Base-by-base conservation (phyloP, 768 basidiomycete species). In the Leccinellum albellum region DNA sequence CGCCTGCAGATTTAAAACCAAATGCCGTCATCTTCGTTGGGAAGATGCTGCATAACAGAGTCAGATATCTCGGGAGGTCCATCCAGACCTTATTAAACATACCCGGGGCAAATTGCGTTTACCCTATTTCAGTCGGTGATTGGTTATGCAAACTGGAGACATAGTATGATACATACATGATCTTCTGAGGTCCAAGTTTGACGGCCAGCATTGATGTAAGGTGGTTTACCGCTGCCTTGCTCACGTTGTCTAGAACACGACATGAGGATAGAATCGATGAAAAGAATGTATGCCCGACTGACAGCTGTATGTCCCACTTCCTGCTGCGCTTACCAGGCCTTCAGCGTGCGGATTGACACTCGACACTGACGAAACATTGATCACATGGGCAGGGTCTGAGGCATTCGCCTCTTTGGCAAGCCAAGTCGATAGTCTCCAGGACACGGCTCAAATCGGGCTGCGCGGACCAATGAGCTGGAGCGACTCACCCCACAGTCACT, bases 201-300 rank as follows among this genome's bases (percentile, higher is more conserved):
- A 83, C 71, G 0, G 91, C 88, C 20, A 93, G 76, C 50, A 79
- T 76, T 14, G 84, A 83, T 5, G 91, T 91, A 47, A 94, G 82
- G 61, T 92, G 90, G 73, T 91, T 92, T 17, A 88, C 84, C 28
- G 89, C 89, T n/a, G 91, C 91, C 73, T 93, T 93, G 71, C 89
- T 91, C 7, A 89, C 77, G 63, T 85, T 82, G 68, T 93, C 90
- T 93, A 24, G 61, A 24, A 21, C 35, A 45, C 50, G 15, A 23
- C 5, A 13, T 44, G 47, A 60, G 49, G 45, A 31, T 28, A 12
- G 24, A 10, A 48, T 13, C 9, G 2, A 35, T 2, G 52, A 29
- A 33, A 29, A 42, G 33, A 23, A 56, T 35, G 21, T 4, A 45
- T n/a, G n/a, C 20, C 31, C 8, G 17, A 82, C 89, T 56, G 61